Conservation (phyloP, 164 flowering plant genomes). For the Chimonanthus praecox region DNA sequence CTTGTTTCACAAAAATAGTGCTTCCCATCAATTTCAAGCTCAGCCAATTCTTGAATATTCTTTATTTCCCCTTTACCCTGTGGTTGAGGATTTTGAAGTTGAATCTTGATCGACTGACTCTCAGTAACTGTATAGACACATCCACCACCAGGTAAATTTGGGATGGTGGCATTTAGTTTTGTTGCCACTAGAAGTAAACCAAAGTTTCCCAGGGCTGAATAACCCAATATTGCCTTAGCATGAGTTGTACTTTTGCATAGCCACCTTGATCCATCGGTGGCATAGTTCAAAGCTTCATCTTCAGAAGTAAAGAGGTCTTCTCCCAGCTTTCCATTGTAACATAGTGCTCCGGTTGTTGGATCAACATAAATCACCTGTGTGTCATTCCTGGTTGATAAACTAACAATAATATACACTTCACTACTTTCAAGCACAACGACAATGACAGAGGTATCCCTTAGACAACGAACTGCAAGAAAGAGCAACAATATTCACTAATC, state of each 20-base stretch:
- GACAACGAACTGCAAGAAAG: conserved; percentile 37
- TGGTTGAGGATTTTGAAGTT: conserved; percentile 73
- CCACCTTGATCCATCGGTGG: conserved; percentile 79
- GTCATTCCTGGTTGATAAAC: conserved; percentile 62
- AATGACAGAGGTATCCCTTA: conserved; percentile 67
- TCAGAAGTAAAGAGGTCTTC: conserved; percentile 67
- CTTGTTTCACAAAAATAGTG: conserved; percentile 93
- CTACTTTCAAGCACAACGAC: conserved; percentile 65
- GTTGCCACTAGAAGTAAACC: conserved; percentile 89
- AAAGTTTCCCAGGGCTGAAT: conserved; percentile 73
- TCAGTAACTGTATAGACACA: conserved; percentile 75
- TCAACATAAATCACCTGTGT: conserved; percentile 89
- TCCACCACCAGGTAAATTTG: conserved; percentile 89
- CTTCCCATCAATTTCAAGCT: conserved; percentile 94
- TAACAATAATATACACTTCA: conserved; percentile 73
- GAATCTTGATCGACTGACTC: conserved; percentile 83
- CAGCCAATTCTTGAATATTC: conserved; percentile 75
- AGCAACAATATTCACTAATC: background rate
- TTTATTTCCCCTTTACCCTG: conserved; percentile 87
- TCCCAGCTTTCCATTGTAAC: conserved; percentile 57
- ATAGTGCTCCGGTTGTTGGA: conserved; percentile 84
- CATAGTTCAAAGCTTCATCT: conserved; percentile 57
- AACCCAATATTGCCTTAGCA: conserved; percentile 83
- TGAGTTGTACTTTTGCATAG: conserved; percentile 42
- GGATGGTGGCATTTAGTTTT: conserved; percentile 57